phyloP scores from a whole-genome alignment of 2,329 filamentous ascomycete species.

The Aspergillus oerlinghausenensis region DNA sequence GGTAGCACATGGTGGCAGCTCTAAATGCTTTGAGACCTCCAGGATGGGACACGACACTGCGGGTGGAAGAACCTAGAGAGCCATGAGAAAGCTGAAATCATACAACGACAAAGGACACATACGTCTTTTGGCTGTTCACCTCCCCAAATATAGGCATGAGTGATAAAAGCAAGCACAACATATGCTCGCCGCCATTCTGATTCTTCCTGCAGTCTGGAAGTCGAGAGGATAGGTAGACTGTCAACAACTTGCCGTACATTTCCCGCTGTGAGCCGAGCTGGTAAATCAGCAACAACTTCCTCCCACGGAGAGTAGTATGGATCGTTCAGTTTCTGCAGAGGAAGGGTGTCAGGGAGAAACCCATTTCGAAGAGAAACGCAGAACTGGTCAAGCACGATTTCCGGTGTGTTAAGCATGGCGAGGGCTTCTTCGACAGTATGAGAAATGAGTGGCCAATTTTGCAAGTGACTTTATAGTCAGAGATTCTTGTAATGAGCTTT shows the following conservation, averaged over 20 bases:
- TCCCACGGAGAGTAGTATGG: constrained; percentile 93
- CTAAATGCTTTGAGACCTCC: constrained; percentile 32
- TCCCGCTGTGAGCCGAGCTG: constrained; percentile 70
- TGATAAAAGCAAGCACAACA: constrained; percentile 67
- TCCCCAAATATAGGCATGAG: constrained; percentile 83
- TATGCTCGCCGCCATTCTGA: constrained; percentile 86
- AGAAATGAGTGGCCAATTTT: background rate
- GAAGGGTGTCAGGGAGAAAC: constrained; percentile 74
- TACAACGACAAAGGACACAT: constrained; percentile 1
- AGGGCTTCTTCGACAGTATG: background rate
- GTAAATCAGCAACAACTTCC: constrained; percentile 69
- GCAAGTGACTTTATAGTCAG: background rate
- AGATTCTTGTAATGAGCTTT: background rate
- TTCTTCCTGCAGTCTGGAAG: constrained; percentile 68
- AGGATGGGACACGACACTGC: constrained; percentile 34
- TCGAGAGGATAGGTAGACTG: constrained; percentile 71
- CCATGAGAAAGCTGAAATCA: constrained; percentile 1
- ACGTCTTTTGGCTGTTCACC: constrained; percentile 67
- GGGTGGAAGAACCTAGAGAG: constrained; percentile 31
- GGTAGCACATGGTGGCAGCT: constrained; percentile 40
- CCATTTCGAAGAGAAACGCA: constrained; percentile 58
- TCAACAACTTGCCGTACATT: constrained; percentile 72
- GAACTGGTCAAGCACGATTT: constrained; percentile 59
- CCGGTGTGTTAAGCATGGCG: constrained; percentile 23
- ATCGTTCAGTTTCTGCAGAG: constrained; percentile 69